phyloP scores from a whole-genome alignment of 192 early-diverging fungal genomes.

The Dimargaris verticillata region DNA sequence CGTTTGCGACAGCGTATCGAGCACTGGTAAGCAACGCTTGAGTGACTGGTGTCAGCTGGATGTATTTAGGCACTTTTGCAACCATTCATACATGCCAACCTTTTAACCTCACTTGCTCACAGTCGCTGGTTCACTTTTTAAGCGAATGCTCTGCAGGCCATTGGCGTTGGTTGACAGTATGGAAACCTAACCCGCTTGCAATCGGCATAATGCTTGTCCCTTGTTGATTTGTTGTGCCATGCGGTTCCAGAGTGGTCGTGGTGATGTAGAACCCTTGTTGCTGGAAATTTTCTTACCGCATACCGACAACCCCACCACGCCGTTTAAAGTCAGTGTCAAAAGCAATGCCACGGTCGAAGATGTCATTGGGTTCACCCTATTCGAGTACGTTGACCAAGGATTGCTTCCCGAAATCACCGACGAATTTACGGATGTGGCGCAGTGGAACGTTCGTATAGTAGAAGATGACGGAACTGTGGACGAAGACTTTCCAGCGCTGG shows the following conservation, averaged over 20 bases:
- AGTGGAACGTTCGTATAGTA: constrained; percentile 84
- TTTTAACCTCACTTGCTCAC: too few species aligned
- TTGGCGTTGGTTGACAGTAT: too few species aligned
- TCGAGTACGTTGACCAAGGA: constrained; percentile 67
- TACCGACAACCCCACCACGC: constrained; percentile 23
- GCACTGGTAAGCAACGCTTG: constrained; percentile 14
- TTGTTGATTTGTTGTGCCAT: too few species aligned
- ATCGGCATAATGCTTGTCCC: too few species aligned
- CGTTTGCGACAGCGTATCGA: constrained; percentile 50
- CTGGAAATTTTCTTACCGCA: constrained; percentile 49
- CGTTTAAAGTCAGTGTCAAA: constrained; percentile 53
- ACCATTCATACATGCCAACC: too few species aligned
- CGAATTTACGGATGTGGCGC: constrained; percentile 42
- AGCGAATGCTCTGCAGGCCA: too few species aligned
- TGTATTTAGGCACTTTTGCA: too few species aligned
- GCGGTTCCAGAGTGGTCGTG: constrained; percentile 28
- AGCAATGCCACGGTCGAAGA: constrained; percentile 77
- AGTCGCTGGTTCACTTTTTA: too few species aligned
- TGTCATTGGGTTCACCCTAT: constrained; percentile 81
- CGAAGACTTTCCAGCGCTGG: constrained; percentile 90
- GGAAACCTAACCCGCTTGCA: too few species aligned
- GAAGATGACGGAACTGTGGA: constrained; percentile 94
- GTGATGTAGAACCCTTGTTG: constrained; percentile 35
- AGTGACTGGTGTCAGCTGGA: too few species aligned
- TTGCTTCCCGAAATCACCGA: constrained; percentile 40